Evolutionary conservation across 768 basidiomycete species (phyloP), one percentile per base, ranked within the genome.

Genomic region (Xerocomus brunneocitrinus): DNA sequence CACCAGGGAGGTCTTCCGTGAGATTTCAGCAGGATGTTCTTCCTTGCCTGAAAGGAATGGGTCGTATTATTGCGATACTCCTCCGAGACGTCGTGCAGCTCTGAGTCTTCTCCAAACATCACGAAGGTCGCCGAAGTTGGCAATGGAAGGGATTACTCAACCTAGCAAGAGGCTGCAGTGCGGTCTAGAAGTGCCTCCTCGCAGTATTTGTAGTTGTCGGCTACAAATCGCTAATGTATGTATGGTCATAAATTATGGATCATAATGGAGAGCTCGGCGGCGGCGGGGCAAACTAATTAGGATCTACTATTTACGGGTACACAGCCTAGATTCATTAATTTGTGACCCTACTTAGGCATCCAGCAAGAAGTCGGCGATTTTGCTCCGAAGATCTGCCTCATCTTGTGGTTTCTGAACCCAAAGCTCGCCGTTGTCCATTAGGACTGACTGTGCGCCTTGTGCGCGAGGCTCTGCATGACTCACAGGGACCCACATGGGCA

Each of bases 1-100:
- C 68, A 91, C 90, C 90, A 92, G 62, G 91, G 89, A 45, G 88
- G 88, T 44, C 91, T 79, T 46, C 91, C 91, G 71, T 93, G 91
- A 32, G 88, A 89, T 45, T 84, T 87, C 34, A 93, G 72, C 25
- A 93, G 74, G 2, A 82, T 88, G 62, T 92, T 93, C 73, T 91
- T 81, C 61, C 73, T 84, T 8, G 66, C 58, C 39, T 65, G 66
- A 36, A 61, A 64, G 16, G 64, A 47, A 49, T 62, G 58, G 16
- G 64, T 54, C 19, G 54, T 32, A 45, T 56, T 54, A 12, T 34
- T 54, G 10, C 27, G 65, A 28, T 52, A 46, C 46, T 63, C 65
- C 39, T 65, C 59, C 22, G 49, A 19, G 30, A 43, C 46, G 31
- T 65, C 56, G 43, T 63, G 57, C 30, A 57, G 47, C 32, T 69